Conservation (phyloP, 805 yeast genomes). For the Starmerella tilneyi region DNA sequence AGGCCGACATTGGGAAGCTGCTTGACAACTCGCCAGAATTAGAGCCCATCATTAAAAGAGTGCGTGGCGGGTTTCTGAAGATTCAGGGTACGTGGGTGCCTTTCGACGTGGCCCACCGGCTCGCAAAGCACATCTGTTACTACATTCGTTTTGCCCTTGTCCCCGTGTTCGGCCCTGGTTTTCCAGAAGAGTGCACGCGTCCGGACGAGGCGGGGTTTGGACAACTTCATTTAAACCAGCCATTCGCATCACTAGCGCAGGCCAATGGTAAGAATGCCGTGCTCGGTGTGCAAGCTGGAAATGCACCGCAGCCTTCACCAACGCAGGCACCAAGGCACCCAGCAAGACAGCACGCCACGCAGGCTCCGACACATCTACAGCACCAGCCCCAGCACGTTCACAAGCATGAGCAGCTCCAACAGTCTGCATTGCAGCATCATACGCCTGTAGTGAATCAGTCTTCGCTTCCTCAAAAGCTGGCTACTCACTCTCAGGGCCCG, state of each 20-base stretch:
- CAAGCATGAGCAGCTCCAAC: neutral
- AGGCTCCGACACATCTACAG: neutral
- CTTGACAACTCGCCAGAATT: constrained; percentile 54
- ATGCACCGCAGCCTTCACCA: no score
- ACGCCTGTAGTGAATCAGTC: neutral
- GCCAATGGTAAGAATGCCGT: neutral
- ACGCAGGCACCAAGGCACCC: no score
- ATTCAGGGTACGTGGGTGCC: constrained; percentile 95
- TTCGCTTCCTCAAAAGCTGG: neutral
- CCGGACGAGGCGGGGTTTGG: constrained; percentile 60
- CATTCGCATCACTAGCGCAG: constrained; percentile 1
- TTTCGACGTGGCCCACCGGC: constrained; percentile 49
- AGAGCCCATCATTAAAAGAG: constrained; percentile 55
- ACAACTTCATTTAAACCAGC: constrained; percentile 36
- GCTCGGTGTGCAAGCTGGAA: no score
- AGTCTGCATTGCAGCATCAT: neutral
- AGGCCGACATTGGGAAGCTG: constrained; percentile 67
- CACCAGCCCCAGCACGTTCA: neutral
- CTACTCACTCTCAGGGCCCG: neutral
- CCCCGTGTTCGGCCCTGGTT: constrained; percentile 67
- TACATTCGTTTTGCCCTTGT: constrained; percentile 63
- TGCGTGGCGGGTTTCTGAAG: constrained; percentile 82
- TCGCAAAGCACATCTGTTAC: constrained; percentile 69
- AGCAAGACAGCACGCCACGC: neutral
- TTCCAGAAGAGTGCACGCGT: constrained; percentile 49